A percentile compares a stretch with the other conserved stretches of the same genome.
Conservation (phyloP, 2,329 filamentous ascomycete genomes). For the Phialemoniopsis sp. region DNA sequence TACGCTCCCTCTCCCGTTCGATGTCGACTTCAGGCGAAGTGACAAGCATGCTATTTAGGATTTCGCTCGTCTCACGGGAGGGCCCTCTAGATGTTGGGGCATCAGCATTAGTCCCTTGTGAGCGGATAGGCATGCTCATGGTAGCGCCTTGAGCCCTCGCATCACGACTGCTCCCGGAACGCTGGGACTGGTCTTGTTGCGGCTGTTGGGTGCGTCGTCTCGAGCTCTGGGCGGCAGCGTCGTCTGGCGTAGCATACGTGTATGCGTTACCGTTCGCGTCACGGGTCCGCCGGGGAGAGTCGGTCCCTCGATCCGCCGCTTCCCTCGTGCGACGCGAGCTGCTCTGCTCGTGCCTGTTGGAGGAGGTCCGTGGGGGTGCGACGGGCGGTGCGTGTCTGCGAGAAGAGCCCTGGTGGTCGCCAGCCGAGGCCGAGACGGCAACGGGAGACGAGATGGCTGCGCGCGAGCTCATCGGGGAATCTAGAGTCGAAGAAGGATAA, state of each 20-base stretch:
- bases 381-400: slow-evolving; percentile 63
- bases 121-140: slow-evolving; percentile 39
- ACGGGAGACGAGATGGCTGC: slow-evolving; percentile 37
- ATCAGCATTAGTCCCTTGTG: slow-evolving; percentile 30
- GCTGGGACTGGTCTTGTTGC: slow-evolving; percentile 31
- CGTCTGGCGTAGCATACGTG: slow-evolving; percentile 21
- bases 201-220: slow-evolving; percentile 31
- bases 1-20: slow-evolving; percentile 65
- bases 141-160: slow-evolving; percentile 24
- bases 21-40: slow-evolving; percentile 72
- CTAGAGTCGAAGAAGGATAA: slow-evolving; percentile 13
- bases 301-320: slow-evolving; percentile 36
- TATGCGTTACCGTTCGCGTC: slow-evolving; percentile 27
- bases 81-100: slow-evolving; percentile 55
- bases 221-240: slow-evolving; percentile 28
- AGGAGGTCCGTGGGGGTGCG: slow-evolving; percentile 78
- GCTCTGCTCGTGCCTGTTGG: slow-evolving; percentile 51
- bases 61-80: slow-evolving; percentile 72
- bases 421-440: slow-evolving; percentile 26
- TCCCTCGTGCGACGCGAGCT: slow-evolving; percentile 39
- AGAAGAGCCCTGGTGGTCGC: slow-evolving; percentile 39
- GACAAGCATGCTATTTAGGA: slow-evolving; percentile 72
- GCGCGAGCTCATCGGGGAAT: slow-evolving; percentile 43
- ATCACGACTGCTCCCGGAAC: slow-evolving; percentile 33
- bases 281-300: slow-evolving; percentile 35